Evolutionary conservation across 305 asterid species (phyloP).

Genomic region (Fraxinus sp.): DNA sequence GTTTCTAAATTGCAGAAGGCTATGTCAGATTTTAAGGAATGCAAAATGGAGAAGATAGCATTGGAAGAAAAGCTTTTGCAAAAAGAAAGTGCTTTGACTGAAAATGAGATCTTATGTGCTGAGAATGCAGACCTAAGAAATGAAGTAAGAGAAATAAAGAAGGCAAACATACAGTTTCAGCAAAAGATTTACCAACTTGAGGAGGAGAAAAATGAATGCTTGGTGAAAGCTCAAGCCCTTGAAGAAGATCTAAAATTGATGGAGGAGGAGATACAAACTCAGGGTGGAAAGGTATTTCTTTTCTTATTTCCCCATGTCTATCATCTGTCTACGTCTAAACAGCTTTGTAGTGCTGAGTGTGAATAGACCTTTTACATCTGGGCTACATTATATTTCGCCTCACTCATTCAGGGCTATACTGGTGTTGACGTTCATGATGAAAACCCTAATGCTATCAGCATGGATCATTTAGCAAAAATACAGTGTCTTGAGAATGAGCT

Average conservation of each 20-base stretch:
- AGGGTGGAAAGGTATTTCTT: constrained; percentile 44
- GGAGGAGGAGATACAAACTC: constrained; percentile 38
- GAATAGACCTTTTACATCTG: not conserved
- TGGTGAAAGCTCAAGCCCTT: constrained; percentile 52
- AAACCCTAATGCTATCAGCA: constrained; percentile 23
- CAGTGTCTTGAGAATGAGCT: constrained; percentile 34
- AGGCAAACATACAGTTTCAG: constrained; percentile 46
- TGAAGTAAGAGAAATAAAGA: constrained; percentile 48
- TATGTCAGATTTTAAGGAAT: constrained; percentile 53
- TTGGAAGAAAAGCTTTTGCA: constrained; percentile 57
- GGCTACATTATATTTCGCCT: not conserved
- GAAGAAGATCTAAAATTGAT: constrained; percentile 48
- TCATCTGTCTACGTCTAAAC: not conserved
- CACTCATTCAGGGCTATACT: constrained; percentile 38
- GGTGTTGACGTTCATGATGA: constrained; percentile 19
- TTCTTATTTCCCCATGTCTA: constrained; percentile 3
- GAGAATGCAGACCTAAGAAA: constrained; percentile 44
- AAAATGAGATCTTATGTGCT: constrained; percentile 37
- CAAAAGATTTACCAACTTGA: constrained; percentile 55
- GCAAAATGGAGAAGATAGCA: constrained; percentile 42
- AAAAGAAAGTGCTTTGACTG: constrained; percentile 50
- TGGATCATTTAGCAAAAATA: constrained; percentile 18
- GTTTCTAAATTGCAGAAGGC: constrained; percentile 39
- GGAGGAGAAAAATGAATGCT: constrained; percentile 55
- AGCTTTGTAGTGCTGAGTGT: not conserved